Conservation (phyloP, 2,329 filamentous ascomycete genomes). For the Atkinsonella hypoxylon region DNA sequence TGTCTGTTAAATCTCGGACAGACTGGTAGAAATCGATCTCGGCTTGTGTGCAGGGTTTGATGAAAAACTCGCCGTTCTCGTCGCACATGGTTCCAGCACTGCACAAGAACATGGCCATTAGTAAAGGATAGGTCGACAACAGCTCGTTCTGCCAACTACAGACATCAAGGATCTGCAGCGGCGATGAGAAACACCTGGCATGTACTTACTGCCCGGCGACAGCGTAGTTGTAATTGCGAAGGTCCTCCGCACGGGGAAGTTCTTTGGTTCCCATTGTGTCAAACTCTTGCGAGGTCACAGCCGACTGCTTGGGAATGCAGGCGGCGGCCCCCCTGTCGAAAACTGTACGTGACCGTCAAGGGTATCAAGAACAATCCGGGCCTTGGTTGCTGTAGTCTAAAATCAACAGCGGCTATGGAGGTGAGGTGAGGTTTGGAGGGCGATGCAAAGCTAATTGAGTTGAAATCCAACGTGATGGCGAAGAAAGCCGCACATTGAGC, state of each 20-base stretch:
- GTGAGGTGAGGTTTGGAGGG: not conserved
- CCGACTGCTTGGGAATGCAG: not conserved
- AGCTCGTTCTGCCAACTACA: too few species aligned
- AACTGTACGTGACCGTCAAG: too few species aligned
- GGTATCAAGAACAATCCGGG: not conserved
- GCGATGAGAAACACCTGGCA: not conserved
- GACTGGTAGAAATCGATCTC: conserved; percentile 74
- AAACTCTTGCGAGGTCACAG: not conserved
- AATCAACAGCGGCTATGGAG: not conserved
- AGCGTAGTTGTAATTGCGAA: conserved; percentile 60
- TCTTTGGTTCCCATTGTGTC: conserved; percentile 18
- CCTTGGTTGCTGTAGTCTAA: not conserved
- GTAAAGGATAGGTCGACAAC: not conserved
- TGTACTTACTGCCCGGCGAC: conserved; percentile 72
- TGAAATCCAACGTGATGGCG: not conserved
- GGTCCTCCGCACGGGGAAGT: conserved; percentile 45
- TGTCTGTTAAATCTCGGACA: conserved; percentile 42
- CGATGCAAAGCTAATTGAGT: not conserved
- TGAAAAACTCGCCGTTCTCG: conserved; percentile 69
- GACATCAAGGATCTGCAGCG: too few species aligned
- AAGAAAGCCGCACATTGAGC: not conserved
- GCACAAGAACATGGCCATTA: conserved; percentile 4
- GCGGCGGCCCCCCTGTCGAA: not conserved
- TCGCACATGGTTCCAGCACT: conserved; percentile 89
- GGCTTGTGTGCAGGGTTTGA: conserved; percentile 80